phyloP scores from a whole-genome alignment of 164 flowering plant species.

The Piper betle region DNA sequence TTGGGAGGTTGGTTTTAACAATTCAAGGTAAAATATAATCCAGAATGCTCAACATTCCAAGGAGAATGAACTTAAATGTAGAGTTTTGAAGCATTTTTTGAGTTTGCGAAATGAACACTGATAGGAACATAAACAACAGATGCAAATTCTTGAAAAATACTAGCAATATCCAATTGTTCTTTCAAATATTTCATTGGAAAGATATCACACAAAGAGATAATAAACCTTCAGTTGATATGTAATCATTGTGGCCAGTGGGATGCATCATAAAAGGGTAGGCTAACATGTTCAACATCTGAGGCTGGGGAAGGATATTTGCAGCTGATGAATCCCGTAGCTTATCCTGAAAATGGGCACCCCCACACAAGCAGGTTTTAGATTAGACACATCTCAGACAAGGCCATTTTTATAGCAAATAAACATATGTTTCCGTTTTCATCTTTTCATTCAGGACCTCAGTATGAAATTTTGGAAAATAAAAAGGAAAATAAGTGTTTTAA shows the following conservation, averaged over 20 bases:
- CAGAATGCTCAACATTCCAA: too few relatives aligned
- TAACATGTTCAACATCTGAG: conserved; percentile 24
- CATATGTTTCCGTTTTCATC: too few relatives aligned
- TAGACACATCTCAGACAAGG: not conserved
- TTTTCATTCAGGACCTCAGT: not conserved
- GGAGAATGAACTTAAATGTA: too few relatives aligned
- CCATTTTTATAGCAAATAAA: not conserved
- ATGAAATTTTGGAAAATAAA: too few relatives aligned
- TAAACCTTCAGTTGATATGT: conserved; percentile 50
- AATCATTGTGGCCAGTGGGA: conserved; percentile 23
- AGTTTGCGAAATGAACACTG: too few relatives aligned
- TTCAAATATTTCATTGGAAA: not conserved
- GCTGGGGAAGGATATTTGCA: conserved; percentile 23
- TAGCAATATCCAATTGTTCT: too few relatives aligned
- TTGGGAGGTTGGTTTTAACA: too few relatives aligned
- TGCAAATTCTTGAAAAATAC: too few relatives aligned
- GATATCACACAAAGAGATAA: not conserved
- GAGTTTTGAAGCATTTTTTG: too few relatives aligned
- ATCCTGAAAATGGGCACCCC: conserved; percentile 39
- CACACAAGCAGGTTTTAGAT: not conserved
- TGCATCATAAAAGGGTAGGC: conserved; percentile 36
- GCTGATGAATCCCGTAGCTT: conserved; percentile 50
- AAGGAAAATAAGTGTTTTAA: too few relatives aligned
- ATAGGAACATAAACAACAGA: too few relatives aligned
- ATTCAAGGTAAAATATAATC: too few relatives aligned